A percentile compares a stretch with the other conserved stretches of the same genome.
phyloP scores from a whole-genome alignment of 2,329 filamentous ascomycete species.

The Zasmidium cellare region DNA sequence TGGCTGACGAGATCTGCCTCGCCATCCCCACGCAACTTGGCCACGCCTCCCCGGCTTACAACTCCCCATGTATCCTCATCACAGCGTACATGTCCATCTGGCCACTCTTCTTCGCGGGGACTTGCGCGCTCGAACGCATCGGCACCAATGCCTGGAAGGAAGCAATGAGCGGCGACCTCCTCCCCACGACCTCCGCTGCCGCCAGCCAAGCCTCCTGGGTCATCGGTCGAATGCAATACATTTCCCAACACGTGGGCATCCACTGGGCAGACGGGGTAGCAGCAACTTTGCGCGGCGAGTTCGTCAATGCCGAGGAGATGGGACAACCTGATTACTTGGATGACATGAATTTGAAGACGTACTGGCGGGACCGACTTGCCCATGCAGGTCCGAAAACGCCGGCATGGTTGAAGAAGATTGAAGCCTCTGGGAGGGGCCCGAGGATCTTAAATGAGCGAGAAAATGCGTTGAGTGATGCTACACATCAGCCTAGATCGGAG shows the following conservation, averaged over 20 bases:
- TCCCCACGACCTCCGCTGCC: constrained; percentile 20
- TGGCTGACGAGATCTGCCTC: constrained; percentile 34
- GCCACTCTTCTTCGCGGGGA: constrained; percentile 37
- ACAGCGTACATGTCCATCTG: constrained; percentile 33
- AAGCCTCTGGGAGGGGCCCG: background rate
- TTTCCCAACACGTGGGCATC: constrained; percentile 28
- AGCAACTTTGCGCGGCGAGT: constrained; percentile 31
- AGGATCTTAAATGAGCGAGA: constrained; percentile 17
- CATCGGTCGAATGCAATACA: constrained; percentile 32
- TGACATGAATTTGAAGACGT: background rate
- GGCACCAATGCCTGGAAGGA: constrained; percentile 16
- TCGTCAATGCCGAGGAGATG: constrained; percentile 11
- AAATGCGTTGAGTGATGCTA: constrained; percentile 7
- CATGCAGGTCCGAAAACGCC: background rate
- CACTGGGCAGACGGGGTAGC: constrained; percentile 34
- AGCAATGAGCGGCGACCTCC: constrained; percentile 6
- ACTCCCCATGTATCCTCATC: constrained; percentile 27
- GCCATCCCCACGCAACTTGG: constrained; percentile 29
- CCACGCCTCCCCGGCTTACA: constrained; percentile 25
- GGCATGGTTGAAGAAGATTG: background rate
- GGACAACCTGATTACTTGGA: background rate
- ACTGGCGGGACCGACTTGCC: background rate
- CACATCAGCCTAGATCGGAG: background rate
- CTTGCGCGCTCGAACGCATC: constrained; percentile 32
- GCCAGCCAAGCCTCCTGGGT: constrained; percentile 32